Percentiles rank a stretch among this genome's conserved stretches.
These are phyloP conservation scores for Mucor racemosus DNA, from an alignment of 371 early-diverging fungal genomes.

Conservation along the genomic window DNA sequence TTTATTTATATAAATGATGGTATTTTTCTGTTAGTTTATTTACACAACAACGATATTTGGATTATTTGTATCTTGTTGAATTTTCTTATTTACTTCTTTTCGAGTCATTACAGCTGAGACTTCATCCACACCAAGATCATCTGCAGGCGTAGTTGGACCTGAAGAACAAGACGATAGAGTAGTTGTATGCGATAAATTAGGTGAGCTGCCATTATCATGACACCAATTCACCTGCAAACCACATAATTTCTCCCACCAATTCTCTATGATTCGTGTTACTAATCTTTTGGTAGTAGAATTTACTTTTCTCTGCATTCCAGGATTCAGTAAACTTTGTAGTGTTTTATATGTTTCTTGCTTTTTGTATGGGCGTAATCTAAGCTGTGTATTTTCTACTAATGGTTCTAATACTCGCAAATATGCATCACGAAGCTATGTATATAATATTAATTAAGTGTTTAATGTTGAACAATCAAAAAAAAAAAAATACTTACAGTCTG, in stretches of 20 bases:
- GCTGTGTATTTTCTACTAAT: constrained; percentile 70
- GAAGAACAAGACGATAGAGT: background rate
- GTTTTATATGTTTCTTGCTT: constrained; percentile 52
- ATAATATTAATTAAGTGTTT: background rate
- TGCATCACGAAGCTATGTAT: constrained; percentile 70
- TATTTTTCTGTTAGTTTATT: constrained; percentile 13
- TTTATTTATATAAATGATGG: background rate
- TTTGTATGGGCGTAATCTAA: constrained; percentile 56
- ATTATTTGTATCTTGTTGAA: constrained; percentile 7
- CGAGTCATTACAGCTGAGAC: constrained; percentile 12
- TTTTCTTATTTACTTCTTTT: constrained; percentile 13
- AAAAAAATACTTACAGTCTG: constrained; percentile 41
- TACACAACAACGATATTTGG: constrained; percentile 12
- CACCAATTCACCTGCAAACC: background rate
- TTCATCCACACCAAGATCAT: constrained; percentile 12
- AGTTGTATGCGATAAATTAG: constrained; percentile 10
- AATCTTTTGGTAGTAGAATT: constrained; percentile 42
- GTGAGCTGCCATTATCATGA: constrained; percentile 8
- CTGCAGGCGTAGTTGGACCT: constrained; percentile 22
- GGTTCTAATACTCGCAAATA: constrained; percentile 79
- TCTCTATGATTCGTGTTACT: constrained; percentile 55
- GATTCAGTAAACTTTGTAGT: constrained; percentile 45
- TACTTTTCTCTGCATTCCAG: constrained; percentile 37
- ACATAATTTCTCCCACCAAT: constrained; percentile 53
- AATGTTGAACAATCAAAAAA: background rate